Percentiles rank a stretch among this genome's conserved stretches.
Conservation (phyloP, 1,284 basidiomycete genomes). For the Ceratobasidium sp. region DNA sequence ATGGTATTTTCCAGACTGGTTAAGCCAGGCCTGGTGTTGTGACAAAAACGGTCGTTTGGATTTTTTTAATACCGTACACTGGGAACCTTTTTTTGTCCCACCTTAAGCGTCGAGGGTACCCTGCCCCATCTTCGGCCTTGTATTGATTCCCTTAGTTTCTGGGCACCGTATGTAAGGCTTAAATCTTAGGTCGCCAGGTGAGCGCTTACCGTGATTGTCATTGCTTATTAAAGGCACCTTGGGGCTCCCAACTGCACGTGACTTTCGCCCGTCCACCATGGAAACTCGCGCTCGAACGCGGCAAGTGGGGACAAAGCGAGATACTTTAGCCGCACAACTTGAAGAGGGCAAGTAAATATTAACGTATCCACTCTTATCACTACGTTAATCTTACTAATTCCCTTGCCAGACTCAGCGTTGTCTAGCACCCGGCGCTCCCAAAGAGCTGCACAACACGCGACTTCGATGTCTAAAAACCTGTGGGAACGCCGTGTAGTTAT, state of each 20-base stretch:
- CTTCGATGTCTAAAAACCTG: conserved; percentile 65
- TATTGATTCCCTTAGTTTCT: no score
- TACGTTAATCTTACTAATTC: neutral
- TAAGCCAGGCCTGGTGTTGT: no score
- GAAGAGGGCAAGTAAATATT: conserved; percentile 35
- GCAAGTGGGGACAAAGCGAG: conserved; percentile 32
- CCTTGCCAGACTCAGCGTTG: conserved; percentile 22
- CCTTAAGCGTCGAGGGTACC: no score
- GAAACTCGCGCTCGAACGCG: conserved; percentile 28
- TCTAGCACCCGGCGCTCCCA: conserved; percentile 39
- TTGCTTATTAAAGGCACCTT: no score
- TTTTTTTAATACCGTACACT: no score
- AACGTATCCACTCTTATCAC: neutral
- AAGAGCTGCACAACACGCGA: conserved; percentile 64
- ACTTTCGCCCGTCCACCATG: conserved; percentile 25
- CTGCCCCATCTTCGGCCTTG: no score
- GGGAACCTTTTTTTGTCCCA: no score
- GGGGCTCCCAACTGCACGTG: conserved; percentile 13
- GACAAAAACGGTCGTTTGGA: no score
- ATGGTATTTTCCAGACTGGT: no score
- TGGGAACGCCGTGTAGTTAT: conserved; percentile 70
- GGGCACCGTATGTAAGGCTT: no score
- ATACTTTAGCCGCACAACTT: conserved; percentile 40
- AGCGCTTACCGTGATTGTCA: no score
- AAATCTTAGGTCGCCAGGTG: no score